phyloP scores from a whole-genome alignment of 1,139 yeast species.

The Magnusiomyces clavatus region DNA sequence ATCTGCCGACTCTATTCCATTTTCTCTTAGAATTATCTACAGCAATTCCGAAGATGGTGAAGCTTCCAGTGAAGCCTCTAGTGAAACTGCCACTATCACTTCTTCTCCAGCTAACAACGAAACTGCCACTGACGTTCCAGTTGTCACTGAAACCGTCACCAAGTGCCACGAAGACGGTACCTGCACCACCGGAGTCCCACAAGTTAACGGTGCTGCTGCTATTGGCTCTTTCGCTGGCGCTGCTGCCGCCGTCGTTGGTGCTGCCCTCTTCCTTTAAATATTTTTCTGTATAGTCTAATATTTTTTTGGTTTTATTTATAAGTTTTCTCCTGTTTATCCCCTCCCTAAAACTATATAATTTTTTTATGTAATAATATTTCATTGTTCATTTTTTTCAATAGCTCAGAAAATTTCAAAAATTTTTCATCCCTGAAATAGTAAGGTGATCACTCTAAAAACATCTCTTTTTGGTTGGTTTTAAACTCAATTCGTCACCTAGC shows the following conservation, averaged over 20 bases:
- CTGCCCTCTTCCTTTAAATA: constrained; percentile 6
- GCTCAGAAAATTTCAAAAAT: too few relatives aligned
- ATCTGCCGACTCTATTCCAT: background rate
- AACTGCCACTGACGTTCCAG: constrained; percentile 17
- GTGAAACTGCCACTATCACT: constrained; percentile 42
- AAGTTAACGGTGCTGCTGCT: constrained; percentile 14
- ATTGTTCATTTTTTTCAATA: too few relatives aligned
- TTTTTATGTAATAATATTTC: too few relatives aligned
- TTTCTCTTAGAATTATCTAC: background rate
- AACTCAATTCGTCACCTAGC: too few relatives aligned
- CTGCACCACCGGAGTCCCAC: constrained; percentile 13
- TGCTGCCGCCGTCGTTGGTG: constrained; percentile 13
- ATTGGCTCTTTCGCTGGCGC: constrained; percentile 17
- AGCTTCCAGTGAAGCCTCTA: constrained; percentile 42
- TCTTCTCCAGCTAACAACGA: constrained; percentile 16
- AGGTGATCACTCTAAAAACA: too few relatives aligned
- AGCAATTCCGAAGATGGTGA: constrained; percentile 48
- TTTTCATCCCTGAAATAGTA: too few relatives aligned
- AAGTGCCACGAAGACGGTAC: constrained; percentile 18
- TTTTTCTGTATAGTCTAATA: background rate
- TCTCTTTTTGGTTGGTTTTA: too few relatives aligned
- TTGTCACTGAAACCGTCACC: constrained; percentile 17
- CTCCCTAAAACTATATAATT: too few relatives aligned
- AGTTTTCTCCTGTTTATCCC: too few relatives aligned
- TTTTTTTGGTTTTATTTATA: too few relatives aligned